Conservation (phyloP, 164 flowering plant species). For the Vitis riparia region DNA sequence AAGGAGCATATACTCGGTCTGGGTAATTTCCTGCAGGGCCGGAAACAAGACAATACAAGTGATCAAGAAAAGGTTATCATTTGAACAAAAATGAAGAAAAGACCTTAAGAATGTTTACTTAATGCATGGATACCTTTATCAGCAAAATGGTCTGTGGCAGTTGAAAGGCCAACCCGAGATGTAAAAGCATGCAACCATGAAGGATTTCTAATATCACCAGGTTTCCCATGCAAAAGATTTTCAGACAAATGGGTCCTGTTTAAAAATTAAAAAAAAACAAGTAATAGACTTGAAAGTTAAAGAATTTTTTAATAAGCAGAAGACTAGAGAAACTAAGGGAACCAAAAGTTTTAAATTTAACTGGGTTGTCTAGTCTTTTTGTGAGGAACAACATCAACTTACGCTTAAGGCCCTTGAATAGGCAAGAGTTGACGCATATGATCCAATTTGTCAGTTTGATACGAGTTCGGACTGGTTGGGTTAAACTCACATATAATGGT, state of each 20-base stretch:
- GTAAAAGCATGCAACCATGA: conserved; percentile 12
- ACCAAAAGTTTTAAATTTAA: too few relatives aligned
- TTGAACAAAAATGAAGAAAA: neutral
- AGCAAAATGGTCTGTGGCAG: conserved; percentile 19
- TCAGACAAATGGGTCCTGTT: conserved; percentile 26
- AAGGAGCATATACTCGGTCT: conserved; percentile 44
- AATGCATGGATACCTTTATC: conserved; percentile 23
- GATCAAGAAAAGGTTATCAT: neutral
- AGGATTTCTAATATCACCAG: conserved; percentile 14
- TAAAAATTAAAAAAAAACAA: neutral
- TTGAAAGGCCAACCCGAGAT: conserved; percentile 31
- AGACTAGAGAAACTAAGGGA: too few relatives aligned
- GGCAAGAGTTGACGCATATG: too few relatives aligned
- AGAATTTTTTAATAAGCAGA: too few relatives aligned
- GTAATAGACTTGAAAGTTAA: too few relatives aligned
- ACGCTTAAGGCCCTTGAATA: too few relatives aligned
- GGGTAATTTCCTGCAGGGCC: conserved; percentile 21
- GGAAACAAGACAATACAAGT: conserved; percentile 3
- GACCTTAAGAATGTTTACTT: neutral
- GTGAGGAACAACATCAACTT: too few relatives aligned
- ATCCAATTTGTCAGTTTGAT: too few relatives aligned
- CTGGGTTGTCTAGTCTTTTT: too few relatives aligned
- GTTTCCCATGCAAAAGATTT: conserved; percentile 15
- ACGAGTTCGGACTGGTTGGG: too few relatives aligned
- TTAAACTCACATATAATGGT: too few relatives aligned